Percentiles rank a stretch among this genome's conserved stretches.
Conservation (phyloP, 2,329 filamentous ascomycete species). For the Cladosporium sp. region DNA sequence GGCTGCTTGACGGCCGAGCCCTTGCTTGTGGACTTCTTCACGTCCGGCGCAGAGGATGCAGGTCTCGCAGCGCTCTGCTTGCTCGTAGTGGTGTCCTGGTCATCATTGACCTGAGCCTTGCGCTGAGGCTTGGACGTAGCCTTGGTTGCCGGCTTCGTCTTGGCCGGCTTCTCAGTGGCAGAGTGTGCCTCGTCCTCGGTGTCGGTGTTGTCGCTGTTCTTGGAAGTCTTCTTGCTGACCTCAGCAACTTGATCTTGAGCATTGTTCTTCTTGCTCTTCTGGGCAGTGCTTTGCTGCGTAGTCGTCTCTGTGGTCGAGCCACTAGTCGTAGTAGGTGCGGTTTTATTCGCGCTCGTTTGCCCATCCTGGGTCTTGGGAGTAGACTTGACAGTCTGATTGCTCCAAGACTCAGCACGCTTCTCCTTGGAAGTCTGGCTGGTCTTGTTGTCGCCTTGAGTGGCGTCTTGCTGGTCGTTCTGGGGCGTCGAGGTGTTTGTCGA, state of each 20-base stretch:
- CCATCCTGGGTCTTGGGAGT: not conserved
- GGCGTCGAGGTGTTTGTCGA: not conserved
- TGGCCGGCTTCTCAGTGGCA: not conserved
- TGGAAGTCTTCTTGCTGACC: not conserved
- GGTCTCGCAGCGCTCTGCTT: not conserved
- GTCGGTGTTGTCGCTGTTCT: not conserved
- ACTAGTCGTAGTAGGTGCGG: not conserved
- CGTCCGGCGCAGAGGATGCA: too few relatives aligned
- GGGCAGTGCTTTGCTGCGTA: not conserved
- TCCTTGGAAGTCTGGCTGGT: not conserved
- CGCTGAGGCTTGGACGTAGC: not conserved
- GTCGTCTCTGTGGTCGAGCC: not conserved
- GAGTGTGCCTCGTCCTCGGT: not conserved
- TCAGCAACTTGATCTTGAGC: not conserved
- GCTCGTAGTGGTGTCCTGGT: not conserved
- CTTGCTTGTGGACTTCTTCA: not conserved
- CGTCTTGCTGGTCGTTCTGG: not conserved
- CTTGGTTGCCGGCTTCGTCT: not conserved
- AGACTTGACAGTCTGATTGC: not conserved
- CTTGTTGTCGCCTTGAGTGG: not conserved
- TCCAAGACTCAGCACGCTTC: not conserved
- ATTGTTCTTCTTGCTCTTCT: not conserved
- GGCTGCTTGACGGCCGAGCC: not conserved
- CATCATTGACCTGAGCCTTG: not conserved
- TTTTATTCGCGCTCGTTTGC: not conserved